Evolutionary conservation across 441 rosid genomes (phyloP).

Genomic region (Arabidopsis hybrid): DNA sequence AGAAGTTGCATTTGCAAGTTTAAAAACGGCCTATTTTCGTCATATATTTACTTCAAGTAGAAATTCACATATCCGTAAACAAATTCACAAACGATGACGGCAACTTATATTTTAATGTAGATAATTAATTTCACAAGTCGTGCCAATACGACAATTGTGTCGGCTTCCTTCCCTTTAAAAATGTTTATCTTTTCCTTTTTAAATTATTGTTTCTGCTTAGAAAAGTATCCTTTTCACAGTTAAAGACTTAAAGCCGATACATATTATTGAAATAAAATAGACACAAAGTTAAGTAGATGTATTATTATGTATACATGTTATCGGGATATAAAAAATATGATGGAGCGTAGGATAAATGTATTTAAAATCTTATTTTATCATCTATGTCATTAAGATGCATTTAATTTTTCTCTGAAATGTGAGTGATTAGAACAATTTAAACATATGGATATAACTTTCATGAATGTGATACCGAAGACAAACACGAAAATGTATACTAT

Average conservation of each 20-base stretch:
- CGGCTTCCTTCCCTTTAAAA: slow-evolving; percentile 19
- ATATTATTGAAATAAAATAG: background rate
- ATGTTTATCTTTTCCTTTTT: slow-evolving; percentile 16
- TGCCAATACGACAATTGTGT: slow-evolving; percentile 36
- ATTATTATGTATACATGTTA: no score
- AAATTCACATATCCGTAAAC: slow-evolving; percentile 6
- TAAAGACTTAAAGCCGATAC: background rate
- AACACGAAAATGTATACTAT: background rate
- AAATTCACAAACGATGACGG: slow-evolving; percentile 18
- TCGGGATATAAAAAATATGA: background rate
- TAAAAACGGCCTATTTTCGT: no score
- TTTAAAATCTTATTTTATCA: background rate
- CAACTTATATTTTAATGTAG: background rate
- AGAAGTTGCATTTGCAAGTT: no score
- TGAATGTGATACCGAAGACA: background rate
- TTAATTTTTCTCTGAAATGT: background rate
- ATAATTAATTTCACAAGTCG: slow-evolving; percentile 15
- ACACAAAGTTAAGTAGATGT: background rate
- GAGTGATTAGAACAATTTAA: background rate
- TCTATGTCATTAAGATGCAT: background rate
- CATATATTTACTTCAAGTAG: background rate
- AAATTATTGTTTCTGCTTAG: background rate
- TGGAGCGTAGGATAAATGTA: background rate
- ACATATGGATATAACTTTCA: background rate
- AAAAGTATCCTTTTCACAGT: slow-evolving; percentile 1